These are phyloP conservation scores for Kazachstania sp. DNA, from an alignment of 1,139 yeast species.

Conservation along the genomic window DNA sequence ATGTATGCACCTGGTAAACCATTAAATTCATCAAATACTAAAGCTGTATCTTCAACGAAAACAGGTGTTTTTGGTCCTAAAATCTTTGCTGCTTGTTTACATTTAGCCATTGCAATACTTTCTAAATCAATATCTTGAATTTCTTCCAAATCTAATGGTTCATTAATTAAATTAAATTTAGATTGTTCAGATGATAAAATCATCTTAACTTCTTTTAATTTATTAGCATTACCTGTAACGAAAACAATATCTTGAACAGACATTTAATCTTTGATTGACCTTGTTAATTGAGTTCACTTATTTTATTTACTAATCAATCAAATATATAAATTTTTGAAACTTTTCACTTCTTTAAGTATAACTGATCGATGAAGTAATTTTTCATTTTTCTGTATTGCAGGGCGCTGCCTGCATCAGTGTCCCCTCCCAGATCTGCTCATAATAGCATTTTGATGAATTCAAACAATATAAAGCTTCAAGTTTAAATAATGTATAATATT, in stretches of 20 bases:
- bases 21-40: slow-evolving; percentile 72
- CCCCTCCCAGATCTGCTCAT: no score
- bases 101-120: slow-evolving; percentile 75
- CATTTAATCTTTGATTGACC: no score
- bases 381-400: no score
- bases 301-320: no score
- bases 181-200: slow-evolving; percentile 43
- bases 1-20: slow-evolving; percentile 87
- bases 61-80: slow-evolving; percentile 56
- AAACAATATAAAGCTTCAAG: no score
- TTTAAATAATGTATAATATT: no score
- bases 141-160: slow-evolving; percentile 74
- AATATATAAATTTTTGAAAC: no score
- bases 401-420: no score
- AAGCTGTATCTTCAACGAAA: slow-evolving; percentile 89
- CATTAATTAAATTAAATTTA: slow-evolving; percentile 47
- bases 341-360: no score
- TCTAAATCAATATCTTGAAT: slow-evolving; percentile 74
- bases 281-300: no score
- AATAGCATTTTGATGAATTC: no score
- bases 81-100: slow-evolving; percentile 60
- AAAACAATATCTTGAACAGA: slow-evolving; percentile 33
- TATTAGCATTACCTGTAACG: slow-evolving; percentile 85
- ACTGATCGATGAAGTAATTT: no score
- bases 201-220: slow-evolving; percentile 72